A percentile compares a stretch with the other conserved stretches of the same genome.
phyloP scores from a whole-genome alignment of 1,284 basidiomycete genomes.

The Sanghuangporus sanghuang region DNA sequence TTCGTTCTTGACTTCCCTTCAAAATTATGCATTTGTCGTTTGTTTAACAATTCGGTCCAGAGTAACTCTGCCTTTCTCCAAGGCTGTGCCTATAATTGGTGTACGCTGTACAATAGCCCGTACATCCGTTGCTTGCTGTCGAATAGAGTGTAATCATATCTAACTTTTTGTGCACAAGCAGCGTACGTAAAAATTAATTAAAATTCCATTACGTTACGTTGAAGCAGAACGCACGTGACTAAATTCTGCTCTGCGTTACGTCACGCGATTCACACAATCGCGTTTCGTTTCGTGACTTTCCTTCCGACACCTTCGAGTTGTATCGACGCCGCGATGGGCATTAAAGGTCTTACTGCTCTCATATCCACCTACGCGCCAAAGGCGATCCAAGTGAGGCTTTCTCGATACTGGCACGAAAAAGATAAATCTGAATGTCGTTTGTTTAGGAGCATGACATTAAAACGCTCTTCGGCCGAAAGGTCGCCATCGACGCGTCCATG shows the following conservation, averaged over 20 bases:
- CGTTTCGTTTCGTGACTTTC: neutral
- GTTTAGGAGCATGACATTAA: conserved; percentile 88
- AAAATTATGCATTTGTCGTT: too few relatives aligned
- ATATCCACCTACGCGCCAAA: conserved; percentile 87
- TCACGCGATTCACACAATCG: neutral
- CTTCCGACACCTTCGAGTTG: neutral
- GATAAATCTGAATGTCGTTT: neutral
- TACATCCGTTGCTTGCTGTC: neutral
- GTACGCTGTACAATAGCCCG: neutral
- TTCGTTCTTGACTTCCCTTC: too few relatives aligned
- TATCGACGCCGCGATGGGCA: conserved; percentile 55
- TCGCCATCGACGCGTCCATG: conserved; percentile 98
- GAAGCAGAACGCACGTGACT: neutral
- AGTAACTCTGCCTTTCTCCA: neutral
- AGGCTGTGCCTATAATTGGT: neutral
- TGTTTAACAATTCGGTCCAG: too few relatives aligned
- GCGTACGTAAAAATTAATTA: too few relatives aligned
- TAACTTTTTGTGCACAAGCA: neutral
- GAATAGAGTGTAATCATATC: neutral
- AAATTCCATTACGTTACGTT: too few relatives aligned
- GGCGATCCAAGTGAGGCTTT: conserved; percentile 52
- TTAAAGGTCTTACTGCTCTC: conserved; percentile 89
- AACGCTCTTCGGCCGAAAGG: conserved; percentile 95
- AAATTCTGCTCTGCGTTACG: neutral
- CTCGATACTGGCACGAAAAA: neutral